Evolutionary conservation across 163 green algal genomes (phyloP).

Genomic region (Scenedesmus sp.): DNA sequence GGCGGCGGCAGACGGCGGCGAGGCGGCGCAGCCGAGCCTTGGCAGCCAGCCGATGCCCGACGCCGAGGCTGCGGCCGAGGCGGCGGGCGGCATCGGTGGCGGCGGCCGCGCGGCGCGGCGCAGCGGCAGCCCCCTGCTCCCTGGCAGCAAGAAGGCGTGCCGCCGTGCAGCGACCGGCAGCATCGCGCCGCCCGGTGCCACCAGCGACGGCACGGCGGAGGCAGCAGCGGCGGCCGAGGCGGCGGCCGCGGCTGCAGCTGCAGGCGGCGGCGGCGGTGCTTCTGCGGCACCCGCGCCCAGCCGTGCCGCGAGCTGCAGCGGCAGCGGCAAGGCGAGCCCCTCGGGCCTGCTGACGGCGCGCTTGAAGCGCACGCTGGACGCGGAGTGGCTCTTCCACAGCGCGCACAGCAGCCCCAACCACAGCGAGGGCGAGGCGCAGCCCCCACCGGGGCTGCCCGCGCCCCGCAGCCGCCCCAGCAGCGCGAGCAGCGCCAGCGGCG

Average conservation of each 20-base stretch:
- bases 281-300: not conserved
- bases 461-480: not conserved
- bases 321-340: not conserved
- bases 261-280: not conserved
- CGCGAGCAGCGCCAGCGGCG: not conserved
- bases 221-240: not conserved
- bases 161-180: slow-evolving; percentile 2
- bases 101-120: too few relatives aligned
- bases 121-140: too few relatives aligned
- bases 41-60: too few relatives aligned
- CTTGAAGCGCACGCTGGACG: slow-evolving; percentile 15
- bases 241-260: not conserved
- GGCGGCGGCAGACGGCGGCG: too few relatives aligned
- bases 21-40: too few relatives aligned
- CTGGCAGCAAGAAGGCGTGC: not conserved
- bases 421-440: not conserved
- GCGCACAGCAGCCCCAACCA: not conserved
- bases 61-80: too few relatives aligned
- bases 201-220: not conserved
- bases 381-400: slow-evolving; percentile 20
- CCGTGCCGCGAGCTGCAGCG: not conserved
- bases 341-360: slow-evolving; percentile 1
- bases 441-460: not conserved
- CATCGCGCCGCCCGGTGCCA: not conserved
- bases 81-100: too few relatives aligned